Base-by-base conservation (phyloP, 2,329 filamentous ascomycete genomes). In the Epicoccum nigrum region DNA sequence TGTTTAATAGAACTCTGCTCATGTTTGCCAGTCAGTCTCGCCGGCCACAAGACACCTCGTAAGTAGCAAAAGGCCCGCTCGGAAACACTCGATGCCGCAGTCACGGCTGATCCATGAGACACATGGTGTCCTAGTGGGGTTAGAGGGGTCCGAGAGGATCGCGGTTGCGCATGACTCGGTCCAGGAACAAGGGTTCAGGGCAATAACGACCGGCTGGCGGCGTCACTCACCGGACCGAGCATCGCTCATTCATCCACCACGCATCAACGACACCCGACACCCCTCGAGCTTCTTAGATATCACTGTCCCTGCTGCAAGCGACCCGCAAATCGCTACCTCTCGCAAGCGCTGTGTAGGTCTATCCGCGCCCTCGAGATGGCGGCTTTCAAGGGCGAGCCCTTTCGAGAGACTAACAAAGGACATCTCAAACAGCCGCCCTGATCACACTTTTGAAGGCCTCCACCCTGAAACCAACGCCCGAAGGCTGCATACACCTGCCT, bases 311-410 rank as follows among this genome's bases (percentile, higher is more conserved):
- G 23, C 23, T 9, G 9, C 23, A 9, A 25, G 23, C 23, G 9
- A 25, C 23, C 23, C 23, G 23, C 6, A 6, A 32, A 20, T 54
- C 31, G 58, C 51, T 58, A 56, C 57, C 56, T 63, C 55, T 58
- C 62, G 56, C 51, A 54, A 60, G 62, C 62, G 60, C 60, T 63
- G 62, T 63, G 65, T 67, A 68, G 62, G 62, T 69, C 53, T 42
- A 56, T 59, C 60, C 60, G 57, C 60, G 56, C 64, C 60, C 65
- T 56, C 60, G 55, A 64, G 60, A 67, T 63, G 60, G 65, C 65
- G 55, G 54, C 53, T 56, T 54, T 58, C 51, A 56, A 64, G 58
- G 60, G 62, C 66, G 56, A 60, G 59, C 60, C 62, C 65, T 65
- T 61, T 60, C 57, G 63, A 58, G 58, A 64, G 56, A 67, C 65